Base-by-base conservation (phyloP, 2,329 filamentous ascomycete species). In the Aspergillus brasiliensis region DNA sequence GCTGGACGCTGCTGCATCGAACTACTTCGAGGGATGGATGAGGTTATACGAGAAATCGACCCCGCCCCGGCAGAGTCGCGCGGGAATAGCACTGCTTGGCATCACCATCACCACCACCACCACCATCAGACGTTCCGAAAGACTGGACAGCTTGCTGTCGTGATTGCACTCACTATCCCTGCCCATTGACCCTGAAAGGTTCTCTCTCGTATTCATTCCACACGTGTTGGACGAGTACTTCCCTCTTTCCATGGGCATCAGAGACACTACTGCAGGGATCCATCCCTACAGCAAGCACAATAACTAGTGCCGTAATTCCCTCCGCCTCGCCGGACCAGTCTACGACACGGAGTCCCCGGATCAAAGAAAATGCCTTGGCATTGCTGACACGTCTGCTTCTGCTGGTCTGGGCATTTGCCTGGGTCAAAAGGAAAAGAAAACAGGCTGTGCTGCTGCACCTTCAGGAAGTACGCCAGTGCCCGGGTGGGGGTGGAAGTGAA, bases 71-170 rank as follows among this genome's bases (percentile, higher is more conserved):
- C 31, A 13, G 31, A 40, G 17, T 21, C 15, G 11, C 38, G 31
- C 49, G 37, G 31, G 51, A 21, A 31, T 31, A 38, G 51, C 37
- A 31, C 42, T 15, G 19, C 52, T 55, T 44, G 51, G 51, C 51
- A 44, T 27, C 37, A 51, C 17, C 51, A 23, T 15, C 34, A 31
- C 28, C 21, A 38, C 25, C 51, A 40, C 38, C 19, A 34, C 5
- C 51, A 38, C 25, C 51, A 40, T 23, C 19, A 34, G 6, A 37
- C 31, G 31, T 54, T 54, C 52, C 52, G 40, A 21, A 46, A 40
- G 40, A 46, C 40, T 46, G 52, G 52, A 34, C 27, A n/a, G 51
- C 49, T 11, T 55, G 38, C 52, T 55, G 52, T 55, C 38, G 52
- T 55, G 37, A 37, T 44, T 27, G 25, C 37, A 54, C 37, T 44